Conservation (phyloP, 2,329 filamentous ascomycete genomes). For the Stachybotrys chartarum region DNA sequence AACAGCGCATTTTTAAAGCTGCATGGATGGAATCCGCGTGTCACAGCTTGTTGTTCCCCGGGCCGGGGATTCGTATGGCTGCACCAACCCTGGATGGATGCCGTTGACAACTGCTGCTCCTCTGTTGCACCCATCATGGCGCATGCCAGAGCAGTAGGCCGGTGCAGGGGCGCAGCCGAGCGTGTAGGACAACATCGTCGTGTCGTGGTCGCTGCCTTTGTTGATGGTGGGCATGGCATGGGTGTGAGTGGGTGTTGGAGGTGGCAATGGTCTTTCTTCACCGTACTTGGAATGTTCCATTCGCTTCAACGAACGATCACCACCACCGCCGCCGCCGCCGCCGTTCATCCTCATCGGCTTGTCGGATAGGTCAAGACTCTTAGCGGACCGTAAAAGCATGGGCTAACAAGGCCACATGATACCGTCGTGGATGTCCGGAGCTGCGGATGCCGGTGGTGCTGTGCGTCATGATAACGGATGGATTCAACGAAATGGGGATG, state of each 20-base stretch:
- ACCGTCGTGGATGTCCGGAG: slow-evolving; percentile 4
- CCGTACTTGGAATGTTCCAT: neutral
- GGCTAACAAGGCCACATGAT: slow-evolving; percentile 7
- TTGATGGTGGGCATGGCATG: neutral
- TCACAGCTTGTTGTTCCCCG: neutral
- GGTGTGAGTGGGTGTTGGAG: no score
- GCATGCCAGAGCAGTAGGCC: neutral
- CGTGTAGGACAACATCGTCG: neutral
- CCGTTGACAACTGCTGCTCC: neutral
- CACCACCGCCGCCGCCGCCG: neutral
- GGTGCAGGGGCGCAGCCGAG: neutral
- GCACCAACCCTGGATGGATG: neutral
- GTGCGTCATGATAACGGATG: neutral
- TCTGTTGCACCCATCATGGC: neutral
- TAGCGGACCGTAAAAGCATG: neutral
- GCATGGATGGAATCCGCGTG: neutral
- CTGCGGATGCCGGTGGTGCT: slow-evolving; percentile 8
- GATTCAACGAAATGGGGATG: neutral
- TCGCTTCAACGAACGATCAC: neutral
- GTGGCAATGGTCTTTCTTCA: no score
- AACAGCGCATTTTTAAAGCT: neutral
- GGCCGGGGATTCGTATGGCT: neutral
- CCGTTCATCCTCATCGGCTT: neutral
- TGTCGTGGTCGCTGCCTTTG: neutral
- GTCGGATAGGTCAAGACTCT: neutral